A percentile compares a stretch with the other conserved stretches of the same genome.
Conservation (phyloP, 2,329 filamentous ascomycete species). For the Fusarium gaditjirri region DNA sequence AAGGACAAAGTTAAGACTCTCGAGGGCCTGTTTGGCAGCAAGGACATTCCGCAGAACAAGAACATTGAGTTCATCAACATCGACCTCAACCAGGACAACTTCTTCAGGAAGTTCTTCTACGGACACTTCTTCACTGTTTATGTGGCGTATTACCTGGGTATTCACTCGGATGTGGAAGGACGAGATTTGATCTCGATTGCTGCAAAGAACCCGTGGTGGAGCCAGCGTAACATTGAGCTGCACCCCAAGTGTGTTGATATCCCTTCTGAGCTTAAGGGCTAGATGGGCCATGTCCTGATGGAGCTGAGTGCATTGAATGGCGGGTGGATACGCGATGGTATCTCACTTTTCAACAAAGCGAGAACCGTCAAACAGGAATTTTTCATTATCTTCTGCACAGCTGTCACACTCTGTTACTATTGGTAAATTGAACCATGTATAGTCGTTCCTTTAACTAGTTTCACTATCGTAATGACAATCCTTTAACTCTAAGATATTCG, state of each 20-base stretch:
- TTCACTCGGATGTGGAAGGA: background rate
- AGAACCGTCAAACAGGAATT: background rate
- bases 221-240: constrained; percentile 4
- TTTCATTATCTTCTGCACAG: background rate
- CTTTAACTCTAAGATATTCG: background rate
- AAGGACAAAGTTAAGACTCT: background rate
- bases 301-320: background rate
- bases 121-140: background rate
- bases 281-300: background rate
- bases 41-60: background rate
- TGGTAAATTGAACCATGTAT: background rate
- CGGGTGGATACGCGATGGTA: background rate
- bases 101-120: background rate
- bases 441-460: background rate
- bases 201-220: background rate
- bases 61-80: background rate
- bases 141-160: background rate
- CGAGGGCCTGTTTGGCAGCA: background rate
- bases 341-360: background rate
- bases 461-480: background rate
- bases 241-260: constrained; percentile 7
- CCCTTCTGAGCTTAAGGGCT: background rate
- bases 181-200: constrained; percentile 3
- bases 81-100: background rate
- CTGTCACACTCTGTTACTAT: background rate